A percentile compares a stretch with the other conserved stretches of the same genome.
Evolutionary conservation across 257 asterid species (phyloP).

Genomic region (Solanum pimpinellifolium): DNA sequence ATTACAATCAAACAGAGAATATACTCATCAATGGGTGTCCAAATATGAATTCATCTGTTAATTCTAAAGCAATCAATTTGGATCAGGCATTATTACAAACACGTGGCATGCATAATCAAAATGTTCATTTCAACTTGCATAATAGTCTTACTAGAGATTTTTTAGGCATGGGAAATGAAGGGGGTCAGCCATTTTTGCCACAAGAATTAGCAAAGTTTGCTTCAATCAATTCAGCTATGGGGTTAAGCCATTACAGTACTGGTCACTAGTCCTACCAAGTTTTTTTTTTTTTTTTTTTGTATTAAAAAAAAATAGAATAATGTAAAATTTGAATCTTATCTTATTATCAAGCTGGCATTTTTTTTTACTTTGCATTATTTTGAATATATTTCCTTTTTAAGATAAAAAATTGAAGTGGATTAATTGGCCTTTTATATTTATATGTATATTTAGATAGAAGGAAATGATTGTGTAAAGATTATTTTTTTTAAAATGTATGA

Average conservation of each 20-base stretch:
- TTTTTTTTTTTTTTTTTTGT: not conserved
- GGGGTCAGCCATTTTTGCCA: conserved; percentile 42
- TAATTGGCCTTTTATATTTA: not conserved
- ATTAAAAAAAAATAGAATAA: conserved; percentile 17
- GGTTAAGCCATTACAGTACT: conserved; percentile 49
- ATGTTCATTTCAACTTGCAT: conserved; percentile 13
- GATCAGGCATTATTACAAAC: conserved; percentile 8
- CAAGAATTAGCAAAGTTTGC: conserved; percentile 73
- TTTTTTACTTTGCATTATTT: not conserved
- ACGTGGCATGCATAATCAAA: conserved; percentile 3
- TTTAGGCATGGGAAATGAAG: conserved; percentile 70
- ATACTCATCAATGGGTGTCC: not conserved
- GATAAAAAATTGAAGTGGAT: not conserved
- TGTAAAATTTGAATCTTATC: conserved; percentile 12
- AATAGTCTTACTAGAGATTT: conserved; percentile 68
- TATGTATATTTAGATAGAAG: not conserved
- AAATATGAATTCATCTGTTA: not conserved
- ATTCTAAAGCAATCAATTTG: not conserved
- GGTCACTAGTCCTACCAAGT: conserved; percentile 22
- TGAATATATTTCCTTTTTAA: not conserved
- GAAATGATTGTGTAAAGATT: not conserved
- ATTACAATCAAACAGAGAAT: not conserved
- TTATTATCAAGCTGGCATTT: conserved; percentile 2
- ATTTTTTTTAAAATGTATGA: not conserved
- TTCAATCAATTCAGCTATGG: conserved; percentile 70